Conservation (phyloP, 1,284 basidiomycete species). For the Sanguinoderma infundibulare region DNA sequence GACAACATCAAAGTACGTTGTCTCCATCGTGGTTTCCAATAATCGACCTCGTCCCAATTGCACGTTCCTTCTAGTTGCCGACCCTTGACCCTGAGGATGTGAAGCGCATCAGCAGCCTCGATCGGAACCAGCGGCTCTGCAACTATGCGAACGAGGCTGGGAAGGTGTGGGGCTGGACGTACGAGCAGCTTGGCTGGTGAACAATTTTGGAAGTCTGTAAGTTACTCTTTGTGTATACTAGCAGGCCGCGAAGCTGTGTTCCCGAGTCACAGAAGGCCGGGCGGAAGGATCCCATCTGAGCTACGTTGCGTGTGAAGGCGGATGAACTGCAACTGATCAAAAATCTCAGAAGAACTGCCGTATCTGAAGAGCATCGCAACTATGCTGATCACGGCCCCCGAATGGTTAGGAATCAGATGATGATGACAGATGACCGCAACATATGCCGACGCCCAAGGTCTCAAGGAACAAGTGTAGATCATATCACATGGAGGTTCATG, state of each 20-base stretch:
- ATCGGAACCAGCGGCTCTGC: slow-evolving; percentile 48
- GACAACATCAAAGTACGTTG: slow-evolving; percentile 47
- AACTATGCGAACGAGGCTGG: slow-evolving; percentile 38
- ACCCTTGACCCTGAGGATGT: slow-evolving; percentile 49
- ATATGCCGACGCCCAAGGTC: not conserved
- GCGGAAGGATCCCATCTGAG: too few species aligned
- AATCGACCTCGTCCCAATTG: not conserved
- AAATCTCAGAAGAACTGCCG: not conserved
- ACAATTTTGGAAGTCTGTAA: not conserved
- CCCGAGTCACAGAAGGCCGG: too few species aligned
- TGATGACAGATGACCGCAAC: not conserved
- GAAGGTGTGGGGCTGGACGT: slow-evolving; percentile 52
- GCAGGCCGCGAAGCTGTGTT: too few species aligned
- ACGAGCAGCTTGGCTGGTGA: slow-evolving; percentile 53
- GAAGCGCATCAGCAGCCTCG: slow-evolving; percentile 55
- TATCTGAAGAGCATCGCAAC: not conserved
- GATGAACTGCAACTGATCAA: too few species aligned
- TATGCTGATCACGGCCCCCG: not conserved
- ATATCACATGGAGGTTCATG: not conserved
- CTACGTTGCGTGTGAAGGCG: too few species aligned
- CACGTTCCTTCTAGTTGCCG: slow-evolving; percentile 40
- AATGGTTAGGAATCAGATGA: not conserved
- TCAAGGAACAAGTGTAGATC: not conserved
- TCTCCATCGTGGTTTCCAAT: not conserved
- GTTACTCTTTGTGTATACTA: too few species aligned